phyloP scores from a whole-genome alignment of 1,284 basidiomycete species.

The Moniliella sp. region DNA sequence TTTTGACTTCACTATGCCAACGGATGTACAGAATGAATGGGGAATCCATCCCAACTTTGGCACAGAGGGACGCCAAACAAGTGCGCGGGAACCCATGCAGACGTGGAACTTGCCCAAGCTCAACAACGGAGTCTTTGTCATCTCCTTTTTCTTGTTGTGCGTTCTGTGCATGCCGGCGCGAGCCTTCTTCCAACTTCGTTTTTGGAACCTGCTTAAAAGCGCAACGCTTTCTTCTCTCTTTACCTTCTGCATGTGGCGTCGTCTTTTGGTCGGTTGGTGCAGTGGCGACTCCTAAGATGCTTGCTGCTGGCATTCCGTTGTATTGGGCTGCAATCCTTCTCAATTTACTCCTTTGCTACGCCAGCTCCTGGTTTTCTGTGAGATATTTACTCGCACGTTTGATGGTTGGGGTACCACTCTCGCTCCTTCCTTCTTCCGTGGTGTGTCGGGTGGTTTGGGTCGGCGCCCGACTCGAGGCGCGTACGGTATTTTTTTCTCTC shows the following conservation, averaged over 20 bases:
- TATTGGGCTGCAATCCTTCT: slow-evolving; percentile 22
- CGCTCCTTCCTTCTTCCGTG: slow-evolving; percentile 16
- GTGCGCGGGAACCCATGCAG: no score
- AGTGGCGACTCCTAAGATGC: slow-evolving; percentile 13
- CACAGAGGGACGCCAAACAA: slow-evolving; percentile 6
- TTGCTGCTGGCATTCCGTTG: slow-evolving; percentile 8
- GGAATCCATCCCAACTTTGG: slow-evolving; percentile 14
- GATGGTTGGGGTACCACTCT: slow-evolving; percentile 16
- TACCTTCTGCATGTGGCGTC: slow-evolving; percentile 22
- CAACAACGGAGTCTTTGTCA: no score
- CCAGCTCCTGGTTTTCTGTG: slow-evolving; percentile 8
- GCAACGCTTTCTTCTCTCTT: slow-evolving; percentile 15
- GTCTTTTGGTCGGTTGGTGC: slow-evolving; percentile 21
- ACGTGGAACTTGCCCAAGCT: no score
- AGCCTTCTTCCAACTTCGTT: slow-evolving; percentile 14
- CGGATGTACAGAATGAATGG: slow-evolving; percentile 10
- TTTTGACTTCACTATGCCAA: no score
- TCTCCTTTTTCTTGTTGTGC: slow-evolving; percentile 16
- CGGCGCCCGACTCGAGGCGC: no score
- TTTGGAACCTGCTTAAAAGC: slow-evolving; percentile 19
- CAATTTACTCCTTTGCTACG: slow-evolving; percentile 14
- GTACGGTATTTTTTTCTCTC: no score
- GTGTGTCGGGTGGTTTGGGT: slow-evolving; percentile 12
- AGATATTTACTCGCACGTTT: slow-evolving; percentile 18
- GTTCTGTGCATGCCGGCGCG: slow-evolving; percentile 12